Evolutionary conservation across 352 stramenopile species (phyloP), one percentile per base, ranked within the genome.

Genomic region (Globisporangium takayamanum): DNA sequence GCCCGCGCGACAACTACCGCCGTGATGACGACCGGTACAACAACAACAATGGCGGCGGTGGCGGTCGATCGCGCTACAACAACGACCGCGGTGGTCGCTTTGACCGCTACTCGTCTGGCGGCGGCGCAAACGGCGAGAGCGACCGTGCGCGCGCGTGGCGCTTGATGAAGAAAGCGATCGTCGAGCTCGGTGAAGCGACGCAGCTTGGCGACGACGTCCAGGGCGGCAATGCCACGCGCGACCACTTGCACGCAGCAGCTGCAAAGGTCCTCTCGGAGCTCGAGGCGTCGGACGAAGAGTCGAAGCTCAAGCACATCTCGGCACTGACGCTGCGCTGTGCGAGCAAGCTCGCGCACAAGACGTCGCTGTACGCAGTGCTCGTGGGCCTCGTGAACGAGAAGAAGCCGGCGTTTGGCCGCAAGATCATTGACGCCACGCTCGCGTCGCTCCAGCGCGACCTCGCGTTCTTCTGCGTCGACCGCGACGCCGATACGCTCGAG

Each of bases 81-180:
- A 36, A 36, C 57, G 61, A 66, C 53, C 57, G 69, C 57, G 59
- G 67, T 41, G 69, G 67, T 11, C 67, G 70, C 36, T 58, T 47
- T 25, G 59, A 59, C 18, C 59, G 59, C 42, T 64, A 54, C 44
- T 64, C 59, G 26, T 66, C 49, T 11, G 54, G 57, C 25, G 67
- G 61, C 22, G 50, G 57, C 8, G 48, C 59, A 4, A 52, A 58
- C 5, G 67, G 64, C 37, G 82, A 92, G 62, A 90, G 77, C 63
- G 80, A 92, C 50, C 67, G 75, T 44, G 80, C 78, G 42, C 78
- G 82, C 14, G 66, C 76, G 26, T 92, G 82, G 82, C 80, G 82
- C 7, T 59, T 92, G 49, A 69, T 77, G 33, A 89, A 90, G 61
- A 90, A 94, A 62, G 73, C 68, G 25, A 63, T 92, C 47, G 68